Conservation (phyloP, 768 basidiomycete genomes). For the Sarcodon sp. region DNA sequence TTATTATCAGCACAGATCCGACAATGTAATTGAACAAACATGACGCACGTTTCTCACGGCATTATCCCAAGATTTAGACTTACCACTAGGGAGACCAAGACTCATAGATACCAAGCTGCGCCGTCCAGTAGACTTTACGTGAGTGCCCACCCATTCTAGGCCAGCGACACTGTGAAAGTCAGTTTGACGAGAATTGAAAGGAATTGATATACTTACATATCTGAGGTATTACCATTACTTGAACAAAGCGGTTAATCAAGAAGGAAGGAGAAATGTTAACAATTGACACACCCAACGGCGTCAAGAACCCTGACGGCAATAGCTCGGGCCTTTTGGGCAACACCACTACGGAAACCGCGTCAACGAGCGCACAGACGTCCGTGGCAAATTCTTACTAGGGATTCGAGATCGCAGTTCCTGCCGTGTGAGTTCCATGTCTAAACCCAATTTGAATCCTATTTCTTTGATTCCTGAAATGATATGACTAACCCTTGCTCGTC, state of each 20-base stretch:
- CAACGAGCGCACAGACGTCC: neutral
- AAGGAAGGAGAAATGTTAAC: constrained; percentile 66
- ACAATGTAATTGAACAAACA: too few species aligned
- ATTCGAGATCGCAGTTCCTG: constrained; percentile 75
- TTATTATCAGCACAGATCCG: too few species aligned
- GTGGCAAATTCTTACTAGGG: constrained; percentile 51
- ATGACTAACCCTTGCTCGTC: too few species aligned
- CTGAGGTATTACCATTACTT: neutral
- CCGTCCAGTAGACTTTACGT: neutral
- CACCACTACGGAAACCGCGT: constrained; percentile 8
- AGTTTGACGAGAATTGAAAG: neutral
- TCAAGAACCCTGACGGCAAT: constrained; percentile 13
- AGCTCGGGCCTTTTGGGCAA: constrained; percentile 8
- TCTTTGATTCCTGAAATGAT: too few species aligned
- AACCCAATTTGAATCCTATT: constrained; percentile 45
- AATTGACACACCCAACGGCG: constrained; percentile 32
- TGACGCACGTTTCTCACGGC: constrained; percentile 8
- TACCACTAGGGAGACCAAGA: constrained; percentile 7
- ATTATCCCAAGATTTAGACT: constrained; percentile 7
- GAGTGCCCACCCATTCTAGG: constrained; percentile 10
- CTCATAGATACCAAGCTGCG: constrained; percentile 10
- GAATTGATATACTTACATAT: too few species aligned
- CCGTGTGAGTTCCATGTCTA: constrained; percentile 83
- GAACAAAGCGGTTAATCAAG: neutral
- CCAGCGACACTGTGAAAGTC: constrained; percentile 9